Base-by-base conservation (phyloP, 345 rosid genomes). In the Lagerstroemia speciosa region DNA sequence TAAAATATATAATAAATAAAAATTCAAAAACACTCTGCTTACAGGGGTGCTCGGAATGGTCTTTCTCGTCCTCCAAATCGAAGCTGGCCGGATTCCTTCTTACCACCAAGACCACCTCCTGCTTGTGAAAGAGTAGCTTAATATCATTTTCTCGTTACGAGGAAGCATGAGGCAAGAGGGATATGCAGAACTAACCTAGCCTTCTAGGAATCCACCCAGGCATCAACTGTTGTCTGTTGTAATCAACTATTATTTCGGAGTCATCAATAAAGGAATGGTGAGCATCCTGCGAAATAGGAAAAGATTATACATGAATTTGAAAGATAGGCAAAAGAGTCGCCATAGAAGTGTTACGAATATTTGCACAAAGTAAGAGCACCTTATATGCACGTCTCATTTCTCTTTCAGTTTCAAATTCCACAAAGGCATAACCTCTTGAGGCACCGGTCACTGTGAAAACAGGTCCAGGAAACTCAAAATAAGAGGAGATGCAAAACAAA, bases 181-280 rank as follows among this genome's bases (percentile, higher is more conserved):
- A n/a, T 31, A 55, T 36, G 36, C 31, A 3, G 33, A 43, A 73
- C 83, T 78, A 31, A 86, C 99, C 99, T 86, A 94, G 82, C 86
- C 99, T 83, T 83, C 99, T 85, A n/a, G 99, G 99, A 74, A 94
- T 89, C 97, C 97, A 94, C 26, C 99, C 99, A 26, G 90, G 92
- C 97, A 94, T 91, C 77, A 91, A 62, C 66, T 82, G 91, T 67
- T 94, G 97, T 57, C 97, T 71, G 77, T 83, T 83, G 75, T 89
- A 94, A 83, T 91, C 99, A 77, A 89, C 97, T 70, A 89, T 78
- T 78, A 91, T 78, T 82, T 89, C 95, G 37, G 78, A 75, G 69
- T 84, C 90, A 74, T 93, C 96, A 31, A 94, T 78, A 27, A 76
- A 34, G 12, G 95, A 82, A 80, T 86, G 97, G 73, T 94, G 89